Evolutionary conservation across 2,329 filamentous ascomycete species (phyloP).

Genomic region (Trichophaea hybrida): DNA sequence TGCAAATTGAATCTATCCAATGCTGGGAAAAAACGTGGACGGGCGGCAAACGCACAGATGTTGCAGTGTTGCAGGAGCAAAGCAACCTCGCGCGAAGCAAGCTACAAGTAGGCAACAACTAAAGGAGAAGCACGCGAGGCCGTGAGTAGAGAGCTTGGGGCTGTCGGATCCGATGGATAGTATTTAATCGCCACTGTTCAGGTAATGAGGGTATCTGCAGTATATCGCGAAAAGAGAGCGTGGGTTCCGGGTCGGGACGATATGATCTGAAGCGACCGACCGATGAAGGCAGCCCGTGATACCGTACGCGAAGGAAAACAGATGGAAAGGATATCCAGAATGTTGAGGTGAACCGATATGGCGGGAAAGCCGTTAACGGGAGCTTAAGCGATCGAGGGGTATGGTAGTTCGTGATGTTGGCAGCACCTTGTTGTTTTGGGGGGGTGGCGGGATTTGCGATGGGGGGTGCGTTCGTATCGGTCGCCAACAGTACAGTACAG

Average conservation of each 20-base stretch:
- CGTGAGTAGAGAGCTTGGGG: not conserved
- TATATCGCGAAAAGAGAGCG: not conserved
- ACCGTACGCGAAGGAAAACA: conserved; percentile 7
- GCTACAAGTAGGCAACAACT: not conserved
- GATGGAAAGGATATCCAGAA: conserved; percentile 11
- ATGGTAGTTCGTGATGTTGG: conserved; percentile 8
- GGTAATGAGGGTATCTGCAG: not conserved
- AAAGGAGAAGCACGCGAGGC: not conserved
- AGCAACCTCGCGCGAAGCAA: conserved; percentile 6
- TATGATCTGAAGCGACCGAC: conserved; percentile 2
- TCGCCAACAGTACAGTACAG: not conserved
- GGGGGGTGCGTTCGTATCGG: conserved; percentile 2
- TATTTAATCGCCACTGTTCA: not conserved
- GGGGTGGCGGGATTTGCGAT: conserved; percentile 7
- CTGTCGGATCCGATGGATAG: not conserved
- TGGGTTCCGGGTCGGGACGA: not conserved
- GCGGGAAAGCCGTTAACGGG: conserved; percentile 7
- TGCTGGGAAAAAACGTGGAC: not conserved
- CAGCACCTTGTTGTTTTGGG: conserved; percentile 1
- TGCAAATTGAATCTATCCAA: conserved; percentile 5
- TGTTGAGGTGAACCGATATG: conserved; percentile 2
- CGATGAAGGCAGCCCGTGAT: not conserved
- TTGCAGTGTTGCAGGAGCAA: not conserved
- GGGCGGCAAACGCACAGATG: conserved; percentile 4
- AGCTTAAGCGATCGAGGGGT: conserved; percentile 16